These are phyloP conservation scores for Cryptomeria japonica DNA, from an alignment of 75 land plant genomes.

Conservation along the genomic window DNA sequence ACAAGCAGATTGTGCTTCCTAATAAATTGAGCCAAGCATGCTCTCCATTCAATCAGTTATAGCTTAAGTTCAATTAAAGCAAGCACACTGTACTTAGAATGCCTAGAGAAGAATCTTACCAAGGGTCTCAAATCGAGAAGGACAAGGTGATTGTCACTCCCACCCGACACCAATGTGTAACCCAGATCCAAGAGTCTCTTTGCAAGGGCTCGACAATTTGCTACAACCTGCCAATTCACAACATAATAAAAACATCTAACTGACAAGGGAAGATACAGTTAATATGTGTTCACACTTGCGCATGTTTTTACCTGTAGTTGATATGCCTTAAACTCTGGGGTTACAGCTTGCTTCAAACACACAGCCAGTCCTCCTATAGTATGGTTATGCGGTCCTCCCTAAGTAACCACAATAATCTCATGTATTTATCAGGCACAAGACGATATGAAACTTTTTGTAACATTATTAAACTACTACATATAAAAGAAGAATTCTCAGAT, in stretches of 20 bases:
- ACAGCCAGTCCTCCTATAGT: slow-evolving; percentile 93
- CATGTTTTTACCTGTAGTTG: slow-evolving; percentile 58
- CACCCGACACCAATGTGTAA: slow-evolving; percentile 86
- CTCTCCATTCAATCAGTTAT: not conserved
- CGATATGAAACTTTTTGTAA: not conserved
- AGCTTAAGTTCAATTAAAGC: not conserved
- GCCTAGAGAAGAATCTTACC: slow-evolving; percentile 35
- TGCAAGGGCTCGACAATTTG: slow-evolving; percentile 86
- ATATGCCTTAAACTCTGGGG: slow-evolving; percentile 74
- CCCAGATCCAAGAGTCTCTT: slow-evolving; percentile 63
- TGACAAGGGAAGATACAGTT: not conserved
- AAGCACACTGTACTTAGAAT: not conserved
- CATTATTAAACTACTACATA: not conserved
- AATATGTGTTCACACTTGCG: not conserved
- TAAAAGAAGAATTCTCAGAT: not conserved
- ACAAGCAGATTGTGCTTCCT: not conserved
- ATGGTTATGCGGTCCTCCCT: slow-evolving; percentile 99
- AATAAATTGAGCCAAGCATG: not conserved
- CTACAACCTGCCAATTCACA: slow-evolving; percentile 51
- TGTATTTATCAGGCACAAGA: not conserved
- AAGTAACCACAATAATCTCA: slow-evolving; percentile 5
- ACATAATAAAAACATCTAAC: not conserved
- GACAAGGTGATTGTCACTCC: slow-evolving; percentile 93
- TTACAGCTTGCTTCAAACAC: slow-evolving; percentile 74
- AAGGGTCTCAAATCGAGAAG: slow-evolving; percentile 88